A percentile compares a stretch with the other conserved stretches of the same genome.
These are phyloP conservation scores for Prillingera fragicola DNA, from an alignment of 1,284 basidiomycete genomes.

Conservation along the genomic window DNA sequence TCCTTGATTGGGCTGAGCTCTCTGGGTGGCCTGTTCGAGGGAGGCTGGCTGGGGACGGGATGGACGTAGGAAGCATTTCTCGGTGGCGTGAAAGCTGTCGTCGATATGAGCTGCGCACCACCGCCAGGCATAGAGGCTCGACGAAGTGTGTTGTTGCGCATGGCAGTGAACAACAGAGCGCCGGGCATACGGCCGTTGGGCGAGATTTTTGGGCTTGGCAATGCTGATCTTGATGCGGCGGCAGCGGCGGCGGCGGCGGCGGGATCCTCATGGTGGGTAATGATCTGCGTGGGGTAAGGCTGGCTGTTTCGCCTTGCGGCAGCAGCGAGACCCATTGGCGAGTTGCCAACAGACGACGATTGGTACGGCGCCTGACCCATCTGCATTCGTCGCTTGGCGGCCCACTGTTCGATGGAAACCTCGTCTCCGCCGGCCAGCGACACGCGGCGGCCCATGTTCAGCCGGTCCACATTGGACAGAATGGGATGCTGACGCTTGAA, in stretches of 20 bases:
- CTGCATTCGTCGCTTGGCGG: slow-evolving; percentile 14
- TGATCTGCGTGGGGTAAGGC: slow-evolving; percentile 36
- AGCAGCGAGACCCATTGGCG: slow-evolving; percentile 32
- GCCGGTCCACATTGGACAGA: slow-evolving; percentile 13
- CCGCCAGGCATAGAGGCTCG: slow-evolving; percentile 37
- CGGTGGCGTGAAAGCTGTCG: slow-evolving; percentile 42
- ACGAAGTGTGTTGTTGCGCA: slow-evolving; percentile 38
- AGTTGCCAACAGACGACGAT: slow-evolving; percentile 8
- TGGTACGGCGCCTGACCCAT: neutral
- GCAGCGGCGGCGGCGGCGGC: neutral
- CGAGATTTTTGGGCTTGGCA: slow-evolving; percentile 31
- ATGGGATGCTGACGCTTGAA: slow-evolving; percentile 6
- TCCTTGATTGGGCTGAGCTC: slow-evolving; percentile 40
- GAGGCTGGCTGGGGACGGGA: slow-evolving; percentile 1
- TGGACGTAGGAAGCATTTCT: slow-evolving; percentile 22
- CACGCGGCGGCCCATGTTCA: slow-evolving; percentile 33
- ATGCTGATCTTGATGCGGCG: slow-evolving; percentile 1
- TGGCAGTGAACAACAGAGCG: slow-evolving; percentile 33
- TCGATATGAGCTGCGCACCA: slow-evolving; percentile 34
- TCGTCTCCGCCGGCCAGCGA: slow-evolving; percentile 38
- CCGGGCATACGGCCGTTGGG: slow-evolving; percentile 29
- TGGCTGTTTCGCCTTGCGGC: slow-evolving; percentile 34
- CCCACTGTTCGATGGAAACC: slow-evolving; percentile 31
- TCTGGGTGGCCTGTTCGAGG: slow-evolving; percentile 4
- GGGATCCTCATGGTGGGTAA: neutral